phyloP scores from a whole-genome alignment of 768 basidiomycete genomes.

The Chlorophyllum brunneum region DNA sequence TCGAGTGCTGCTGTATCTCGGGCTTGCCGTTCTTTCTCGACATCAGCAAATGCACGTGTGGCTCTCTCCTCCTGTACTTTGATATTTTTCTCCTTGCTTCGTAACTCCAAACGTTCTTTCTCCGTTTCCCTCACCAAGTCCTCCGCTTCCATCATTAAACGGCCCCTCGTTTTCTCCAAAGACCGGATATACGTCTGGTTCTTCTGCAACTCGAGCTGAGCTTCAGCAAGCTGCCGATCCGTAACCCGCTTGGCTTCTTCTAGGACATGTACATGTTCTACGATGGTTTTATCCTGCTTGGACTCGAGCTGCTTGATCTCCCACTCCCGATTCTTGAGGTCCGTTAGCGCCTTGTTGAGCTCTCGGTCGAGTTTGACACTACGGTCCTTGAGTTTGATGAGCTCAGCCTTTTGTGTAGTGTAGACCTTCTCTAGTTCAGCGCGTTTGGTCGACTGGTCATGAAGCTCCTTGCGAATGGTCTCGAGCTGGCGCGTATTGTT shows the following conservation, averaged over 20 bases:
- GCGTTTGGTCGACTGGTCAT: constrained; percentile 68
- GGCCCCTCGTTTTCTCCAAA: constrained; percentile 76
- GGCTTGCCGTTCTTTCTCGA: constrained; percentile 64
- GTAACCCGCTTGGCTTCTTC: constrained; percentile 95
- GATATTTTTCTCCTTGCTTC: constrained; percentile 65
- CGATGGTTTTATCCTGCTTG: constrained; percentile 94
- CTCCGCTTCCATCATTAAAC: constrained; percentile 76
- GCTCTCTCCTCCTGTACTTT: constrained; percentile 61
- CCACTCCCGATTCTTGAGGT: constrained; percentile 79
- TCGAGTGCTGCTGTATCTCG: constrained; percentile 66
- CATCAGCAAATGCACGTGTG: constrained; percentile 48
- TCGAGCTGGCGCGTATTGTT: constrained; percentile 73
- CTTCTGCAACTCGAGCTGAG: constrained; percentile 72
- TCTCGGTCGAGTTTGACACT: constrained; percentile 74
- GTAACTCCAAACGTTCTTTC: constrained; percentile 58
- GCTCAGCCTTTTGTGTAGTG: constrained; percentile 64
- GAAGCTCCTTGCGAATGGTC: constrained; percentile 64
- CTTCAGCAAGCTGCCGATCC: constrained; percentile 83
- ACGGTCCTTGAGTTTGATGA: constrained; percentile 62
- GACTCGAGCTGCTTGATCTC: constrained; percentile 84
- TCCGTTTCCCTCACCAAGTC: constrained; percentile 76
- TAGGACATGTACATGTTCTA: constrained; percentile 94
- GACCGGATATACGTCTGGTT: constrained; percentile 76
- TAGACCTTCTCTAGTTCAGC: constrained; percentile 68
- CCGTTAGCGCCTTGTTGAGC: constrained; percentile 73